These are phyloP conservation scores for Fusarium devonianum DNA, from an alignment of 2,329 filamentous ascomycete genomes.

Conservation along the genomic window DNA sequence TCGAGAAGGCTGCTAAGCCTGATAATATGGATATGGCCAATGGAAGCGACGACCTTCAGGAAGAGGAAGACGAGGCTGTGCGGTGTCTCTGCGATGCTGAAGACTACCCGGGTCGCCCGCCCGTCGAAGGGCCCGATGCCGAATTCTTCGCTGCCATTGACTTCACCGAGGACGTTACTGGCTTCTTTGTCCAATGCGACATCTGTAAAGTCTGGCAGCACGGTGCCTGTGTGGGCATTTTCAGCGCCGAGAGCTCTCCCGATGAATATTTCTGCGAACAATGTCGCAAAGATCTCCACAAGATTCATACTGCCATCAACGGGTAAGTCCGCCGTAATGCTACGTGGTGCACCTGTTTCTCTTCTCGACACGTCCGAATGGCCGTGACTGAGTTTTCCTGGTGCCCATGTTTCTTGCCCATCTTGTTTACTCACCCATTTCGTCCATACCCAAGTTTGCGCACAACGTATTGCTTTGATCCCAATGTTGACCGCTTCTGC, in stretches of 20 bases:
- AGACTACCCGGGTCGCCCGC: constrained; percentile 88
- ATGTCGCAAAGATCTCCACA: constrained; percentile 91
- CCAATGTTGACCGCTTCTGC: constrained; percentile 47
- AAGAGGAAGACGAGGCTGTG: constrained; percentile 90
- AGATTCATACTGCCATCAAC: constrained; percentile 78
- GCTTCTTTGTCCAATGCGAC: constrained; percentile 98
- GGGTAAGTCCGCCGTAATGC: constrained; percentile 68
- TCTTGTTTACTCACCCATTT: background rate
- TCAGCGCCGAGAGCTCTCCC: constrained; percentile 89
- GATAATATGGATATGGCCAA: constrained; percentile 62
- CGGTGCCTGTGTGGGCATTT: constrained; percentile 95
- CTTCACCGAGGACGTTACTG: constrained; percentile 84
- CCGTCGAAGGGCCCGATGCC: constrained; percentile 65
- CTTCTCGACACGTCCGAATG: background rate
- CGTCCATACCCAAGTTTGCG: background rate
- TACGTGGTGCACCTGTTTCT: too few relatives aligned
- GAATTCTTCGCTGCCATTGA: constrained; percentile 66
- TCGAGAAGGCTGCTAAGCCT: constrained; percentile 53
- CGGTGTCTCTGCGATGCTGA: constrained; percentile 94
- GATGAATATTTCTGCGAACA: constrained; percentile 98
- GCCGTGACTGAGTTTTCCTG: background rate
- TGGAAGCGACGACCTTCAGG: constrained; percentile 73
- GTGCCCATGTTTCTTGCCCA: background rate
- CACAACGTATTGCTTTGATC: background rate
- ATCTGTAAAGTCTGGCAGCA: constrained; percentile 99